These are phyloP conservation scores for Tylopilus sp. DNA, from an alignment of 1,284 basidiomycete species.

Conservation along the genomic window DNA sequence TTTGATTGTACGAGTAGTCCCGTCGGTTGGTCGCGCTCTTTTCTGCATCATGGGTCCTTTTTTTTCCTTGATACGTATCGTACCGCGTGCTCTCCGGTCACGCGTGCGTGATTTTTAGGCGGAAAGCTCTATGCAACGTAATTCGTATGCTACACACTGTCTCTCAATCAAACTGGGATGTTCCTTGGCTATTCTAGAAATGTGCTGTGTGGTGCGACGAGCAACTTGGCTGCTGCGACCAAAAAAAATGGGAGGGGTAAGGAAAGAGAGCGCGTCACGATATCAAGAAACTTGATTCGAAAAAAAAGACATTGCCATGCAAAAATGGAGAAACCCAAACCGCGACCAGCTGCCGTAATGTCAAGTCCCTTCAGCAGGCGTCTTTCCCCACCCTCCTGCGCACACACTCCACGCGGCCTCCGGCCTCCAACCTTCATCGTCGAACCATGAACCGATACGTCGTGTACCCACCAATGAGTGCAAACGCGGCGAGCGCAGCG, in stretches of 20 bases:
- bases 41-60: not conserved
- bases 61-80: not conserved
- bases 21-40: not conserved
- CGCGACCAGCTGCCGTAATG: not conserved
- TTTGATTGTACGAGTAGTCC: constrained; percentile 16
- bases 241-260: not conserved
- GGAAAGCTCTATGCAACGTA: constrained; percentile 2
- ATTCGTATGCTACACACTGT: not conserved
- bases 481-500: constrained; percentile 72
- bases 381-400: too few species aligned
- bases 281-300: not conserved
- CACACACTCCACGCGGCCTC: too few species aligned
- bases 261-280: too few species aligned
- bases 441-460: constrained; percentile 76
- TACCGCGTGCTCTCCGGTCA: not conserved
- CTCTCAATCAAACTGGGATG: not conserved
- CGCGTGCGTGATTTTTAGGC: not conserved
- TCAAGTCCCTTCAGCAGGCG: too few species aligned
- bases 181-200: not conserved
- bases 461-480: constrained; percentile 75
- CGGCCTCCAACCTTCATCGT: constrained; percentile 18
- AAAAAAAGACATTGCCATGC: too few species aligned
- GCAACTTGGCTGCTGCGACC: not conserved
- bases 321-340: not conserved
- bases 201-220: not conserved